Evolutionary conservation across 1,284 basidiomycete genomes (phyloP), one percentile per base, ranked within the genome.

Genomic region (Pterulicium gracile): DNA sequence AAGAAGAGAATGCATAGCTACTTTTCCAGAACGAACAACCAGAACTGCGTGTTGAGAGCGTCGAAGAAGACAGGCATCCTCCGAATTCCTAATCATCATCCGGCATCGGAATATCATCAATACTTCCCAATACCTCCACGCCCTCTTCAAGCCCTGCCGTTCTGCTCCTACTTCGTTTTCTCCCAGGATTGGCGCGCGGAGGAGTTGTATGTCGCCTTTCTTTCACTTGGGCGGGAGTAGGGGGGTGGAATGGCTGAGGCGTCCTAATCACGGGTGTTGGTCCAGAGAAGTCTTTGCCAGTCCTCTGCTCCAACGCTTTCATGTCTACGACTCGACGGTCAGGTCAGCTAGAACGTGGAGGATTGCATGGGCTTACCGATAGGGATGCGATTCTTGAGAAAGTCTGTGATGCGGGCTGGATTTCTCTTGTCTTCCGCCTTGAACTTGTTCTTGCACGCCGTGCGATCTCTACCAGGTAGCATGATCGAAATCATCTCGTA

Each of bases 381-480:
- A 44, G 84, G 82, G 42, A 73, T 68, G 48, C 76, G 73, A 55
- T 84, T 79, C 45, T 76, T 76, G 15, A 88, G 62, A 55, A 74
- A 82, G 50, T 74, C 69, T 47, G 76, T 79, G 48, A 88, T 85
- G 40, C 82, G 70, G 15, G 67, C 70, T 20, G 80, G 72, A 57
- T 91, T 82, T 56, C 73, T 79, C 63, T 78, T 86, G 59, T 94
- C 91, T 61, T 94, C 90, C 0, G 79, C 72, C 55, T 87, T 90
- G 69, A 90, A 94, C 61, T 95, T 95, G 56, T 85, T 84, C 64
- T 91, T 91, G 63, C 92, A 92, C 41, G 88, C 81, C 54, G 84
- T 87, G 14, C 91, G 74, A 56, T 88, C 85, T n/a, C 91, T 80
- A 14, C 83, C 82, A 21, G 89, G 88, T 24, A 94, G 73, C 7